Evolutionary conservation across 768 basidiomycete genomes (phyloP), one percentile per base, ranked within the genome.

Genomic region (Mycena amicta): DNA sequence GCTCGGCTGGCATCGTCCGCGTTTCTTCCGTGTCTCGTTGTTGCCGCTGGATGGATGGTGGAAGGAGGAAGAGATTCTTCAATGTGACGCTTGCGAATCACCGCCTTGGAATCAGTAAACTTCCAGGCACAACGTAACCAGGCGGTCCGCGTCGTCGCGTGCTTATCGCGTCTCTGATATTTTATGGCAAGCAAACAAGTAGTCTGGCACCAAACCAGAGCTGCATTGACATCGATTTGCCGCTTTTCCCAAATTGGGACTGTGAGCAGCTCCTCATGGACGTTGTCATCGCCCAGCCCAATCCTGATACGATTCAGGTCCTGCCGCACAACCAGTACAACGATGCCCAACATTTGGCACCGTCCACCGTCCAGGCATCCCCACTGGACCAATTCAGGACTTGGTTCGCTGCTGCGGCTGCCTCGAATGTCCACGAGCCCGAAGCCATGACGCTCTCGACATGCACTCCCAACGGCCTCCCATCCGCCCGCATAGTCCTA

Each of bases 361-460:
- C 91, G 0, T 54, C 74, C n/a, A 77, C 77, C 31, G 85, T 93
- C 63, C 66, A 74, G 29, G 75, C 84, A 2, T 83, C 83, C 56
- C 96, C 96, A 0, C 77, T 98, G 52, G 83, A 83, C 51, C 94
- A 95, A 68, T 98, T 98, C 75, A 85, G 86, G 53, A 66, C 73
- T 28, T 98, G 96, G 96, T 92, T 98, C 76, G 83, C 84, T 50
- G 79, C 86, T 40, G 85, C 84, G 22, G 73, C 80, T 50, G 77
- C 78, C 46, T 78, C 76, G n/a, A 63, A 70, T 15, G 91, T 95
- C 5, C 71, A 75, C 46, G 94, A 97, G 72, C 93, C 95, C n/a
- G 96, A 98, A 70, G 87, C 90, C 6, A 90, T 97, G 87, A 80
- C 87, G 3, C 73, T 95, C 52, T 88, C 89, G 50, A 93, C 93